Evolutionary conservation across 2,329 filamentous ascomycete genomes (phyloP), one percentile per base, ranked within the genome.

Genomic region (Calonectria pteridis): DNA sequence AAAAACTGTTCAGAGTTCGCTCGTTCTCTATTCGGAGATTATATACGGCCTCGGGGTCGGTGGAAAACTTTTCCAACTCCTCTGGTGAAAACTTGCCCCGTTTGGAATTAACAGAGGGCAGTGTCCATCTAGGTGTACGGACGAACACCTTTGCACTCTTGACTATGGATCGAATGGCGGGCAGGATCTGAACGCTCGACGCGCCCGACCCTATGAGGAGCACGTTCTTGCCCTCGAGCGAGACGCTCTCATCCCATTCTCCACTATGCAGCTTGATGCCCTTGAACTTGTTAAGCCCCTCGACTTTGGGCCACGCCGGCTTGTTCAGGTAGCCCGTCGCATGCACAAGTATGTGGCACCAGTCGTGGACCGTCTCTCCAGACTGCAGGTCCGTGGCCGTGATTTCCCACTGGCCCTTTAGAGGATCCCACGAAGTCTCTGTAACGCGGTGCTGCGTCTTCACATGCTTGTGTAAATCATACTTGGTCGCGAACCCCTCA

Each of bases 241-340:
- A 62, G 35, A 62, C 55, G 23, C 14, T 40, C 29, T 62, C 7
- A 13, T 62, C 55, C 55, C 55, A 62, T 6, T 3, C 2, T 6
- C 33, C 55, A 23, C 55, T 62, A 14, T 62, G 55, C 3, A 62
- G 55, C 55, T 62, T 62, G 33, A 62, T 62, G 33, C 55, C 55
- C 33, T 40, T 23, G n/a, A 62, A 62, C 6, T 29, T 40, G 3
- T 62, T 35, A 28, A 62, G 33, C 0, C 55, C 55, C 14, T 62
- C 55, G 11, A 28, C 55, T 13, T 62, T 62, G 33, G 55, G 55
- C 55, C 55, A 62, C 29, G 55, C 33, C 6, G 55, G 55, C 35
- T 62, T 62, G 35, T 62, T 62, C 23, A 62, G n/a, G 6, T 62
- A 62, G 11, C 55, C 55, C 5, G 55, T 62, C 6, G 55, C 55